These are phyloP conservation scores for Neurospora sp. DNA, from an alignment of 2,329 filamentous ascomycete genomes.

Conservation along the genomic window DNA sequence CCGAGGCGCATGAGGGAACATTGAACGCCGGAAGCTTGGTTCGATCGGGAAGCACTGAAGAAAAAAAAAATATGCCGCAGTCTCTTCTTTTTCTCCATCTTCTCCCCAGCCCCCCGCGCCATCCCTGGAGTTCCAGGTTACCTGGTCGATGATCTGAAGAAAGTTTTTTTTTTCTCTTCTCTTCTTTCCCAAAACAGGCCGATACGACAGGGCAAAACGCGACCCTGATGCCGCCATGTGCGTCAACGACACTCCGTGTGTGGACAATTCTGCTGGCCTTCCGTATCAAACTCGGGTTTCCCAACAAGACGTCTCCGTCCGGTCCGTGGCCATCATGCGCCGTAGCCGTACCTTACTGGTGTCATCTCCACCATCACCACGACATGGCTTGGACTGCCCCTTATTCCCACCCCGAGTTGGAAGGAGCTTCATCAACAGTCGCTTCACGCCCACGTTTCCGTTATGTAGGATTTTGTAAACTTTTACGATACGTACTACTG, in stretches of 20 bases:
- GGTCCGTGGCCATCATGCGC: not conserved
- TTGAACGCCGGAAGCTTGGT: not conserved
- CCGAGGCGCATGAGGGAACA: not conserved
- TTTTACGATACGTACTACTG: not conserved
- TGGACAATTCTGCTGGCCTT: not conserved
- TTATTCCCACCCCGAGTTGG: not conserved
- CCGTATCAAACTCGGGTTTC: not conserved
- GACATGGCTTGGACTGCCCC: not conserved
- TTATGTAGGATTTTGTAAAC: not conserved
- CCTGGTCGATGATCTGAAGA: not conserved
- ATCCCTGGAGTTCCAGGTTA: not conserved
- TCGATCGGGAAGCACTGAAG: not conserved
- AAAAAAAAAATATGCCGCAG: not conserved
- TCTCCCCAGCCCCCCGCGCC: not conserved
- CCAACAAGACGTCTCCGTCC: not conserved
- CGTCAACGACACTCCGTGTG: not conserved
- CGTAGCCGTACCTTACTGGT: not conserved
- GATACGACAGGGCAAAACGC: not conserved
- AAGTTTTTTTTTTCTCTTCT: not conserved
- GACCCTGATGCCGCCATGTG: not conserved
- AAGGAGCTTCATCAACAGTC: not conserved
- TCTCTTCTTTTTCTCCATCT: not conserved
- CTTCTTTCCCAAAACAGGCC: not conserved
- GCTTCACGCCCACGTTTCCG: not conserved
- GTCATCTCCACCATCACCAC: not conserved